These are phyloP conservation scores for Cladosporium sp. DNA, from an alignment of 2,329 filamentous ascomycete species.

Conservation along the genomic window DNA sequence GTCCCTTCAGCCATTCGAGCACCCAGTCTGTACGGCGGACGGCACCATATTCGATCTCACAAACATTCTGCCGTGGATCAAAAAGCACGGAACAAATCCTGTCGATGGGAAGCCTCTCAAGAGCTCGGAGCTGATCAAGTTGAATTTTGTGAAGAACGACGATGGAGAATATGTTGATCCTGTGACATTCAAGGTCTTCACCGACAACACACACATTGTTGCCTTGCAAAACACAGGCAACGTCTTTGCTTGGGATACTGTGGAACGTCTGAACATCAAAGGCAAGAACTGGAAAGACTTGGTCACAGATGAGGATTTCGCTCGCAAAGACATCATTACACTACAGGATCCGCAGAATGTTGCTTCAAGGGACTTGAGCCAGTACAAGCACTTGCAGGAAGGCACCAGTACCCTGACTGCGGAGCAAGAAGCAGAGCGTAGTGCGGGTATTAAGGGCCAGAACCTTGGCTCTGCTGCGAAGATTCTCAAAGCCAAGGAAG, in stretches of 20 bases:
- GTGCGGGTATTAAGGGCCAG: constrained; percentile 63
- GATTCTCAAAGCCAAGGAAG: constrained; percentile 85
- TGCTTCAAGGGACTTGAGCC: constrained; percentile 73
- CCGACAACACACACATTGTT: constrained; percentile 95
- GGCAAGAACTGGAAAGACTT: constrained; percentile 93
- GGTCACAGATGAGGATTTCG: constrained; percentile 80
- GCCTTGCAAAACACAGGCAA: constrained; percentile 84
- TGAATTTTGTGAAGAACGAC: constrained; percentile 89
- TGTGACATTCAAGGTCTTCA: constrained; percentile 95
- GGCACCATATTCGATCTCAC: constrained; percentile 94
- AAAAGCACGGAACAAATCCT: constrained; percentile 89
- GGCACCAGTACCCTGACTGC: constrained; percentile 64
- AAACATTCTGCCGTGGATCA: constrained; percentile 89
- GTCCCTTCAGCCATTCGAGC: constrained; percentile 88
- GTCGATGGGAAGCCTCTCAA: constrained; percentile 76
- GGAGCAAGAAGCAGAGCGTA: constrained; percentile 65
- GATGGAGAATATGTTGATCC: constrained; percentile 91
- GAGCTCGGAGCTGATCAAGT: constrained; percentile 78
- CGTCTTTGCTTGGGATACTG: constrained; percentile 93
- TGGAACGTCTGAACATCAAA: constrained; percentile 94
- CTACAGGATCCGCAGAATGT: constrained; percentile 94
- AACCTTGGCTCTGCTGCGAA: constrained; percentile 77
- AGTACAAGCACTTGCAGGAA: constrained; percentile 85
- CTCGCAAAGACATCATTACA: constrained; percentile 87
- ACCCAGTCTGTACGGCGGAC: constrained; percentile 83